Percentiles rank a stretch among this genome's conserved stretches.
Evolutionary conservation across 306 rosid species (phyloP).

Genomic region (Malus orientalis): DNA sequence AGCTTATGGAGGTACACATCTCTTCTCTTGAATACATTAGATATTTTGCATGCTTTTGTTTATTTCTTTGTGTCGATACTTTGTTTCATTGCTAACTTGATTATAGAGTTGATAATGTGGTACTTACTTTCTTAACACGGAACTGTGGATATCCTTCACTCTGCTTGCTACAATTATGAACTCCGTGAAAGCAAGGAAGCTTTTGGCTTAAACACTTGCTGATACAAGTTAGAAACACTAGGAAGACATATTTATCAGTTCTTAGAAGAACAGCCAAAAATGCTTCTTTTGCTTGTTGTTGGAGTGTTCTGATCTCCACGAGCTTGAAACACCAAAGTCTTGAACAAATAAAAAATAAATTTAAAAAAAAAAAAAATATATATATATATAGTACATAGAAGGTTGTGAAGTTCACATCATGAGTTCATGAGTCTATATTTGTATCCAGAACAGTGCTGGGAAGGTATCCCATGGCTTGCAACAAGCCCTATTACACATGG

Average conservation of each 20-base stretch:
- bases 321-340: not conserved
- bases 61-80: not conserved
- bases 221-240: not conserved
- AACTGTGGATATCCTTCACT: not conserved
- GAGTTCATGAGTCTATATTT: no score
- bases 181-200: not conserved
- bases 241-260: not conserved
- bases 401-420: not conserved
- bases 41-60: not conserved
- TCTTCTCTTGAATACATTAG: not conserved
- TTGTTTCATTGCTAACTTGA: not conserved
- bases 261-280: not conserved
- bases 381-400: not conserved
- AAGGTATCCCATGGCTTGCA: not conserved
- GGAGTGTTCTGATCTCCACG: not conserved
- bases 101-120: not conserved
- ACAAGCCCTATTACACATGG: not conserved
- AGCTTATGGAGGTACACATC: slow-evolving; percentile 83
- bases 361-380: no score
- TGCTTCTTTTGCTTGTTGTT: not conserved
- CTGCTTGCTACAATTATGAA: not conserved
- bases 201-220: not conserved
- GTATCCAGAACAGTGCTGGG: not conserved
- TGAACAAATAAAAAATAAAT: not conserved
- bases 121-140: not conserved